Conservation (phyloP, 2,329 filamentous ascomycete species). For the Colletotrichum orbiculare region DNA sequence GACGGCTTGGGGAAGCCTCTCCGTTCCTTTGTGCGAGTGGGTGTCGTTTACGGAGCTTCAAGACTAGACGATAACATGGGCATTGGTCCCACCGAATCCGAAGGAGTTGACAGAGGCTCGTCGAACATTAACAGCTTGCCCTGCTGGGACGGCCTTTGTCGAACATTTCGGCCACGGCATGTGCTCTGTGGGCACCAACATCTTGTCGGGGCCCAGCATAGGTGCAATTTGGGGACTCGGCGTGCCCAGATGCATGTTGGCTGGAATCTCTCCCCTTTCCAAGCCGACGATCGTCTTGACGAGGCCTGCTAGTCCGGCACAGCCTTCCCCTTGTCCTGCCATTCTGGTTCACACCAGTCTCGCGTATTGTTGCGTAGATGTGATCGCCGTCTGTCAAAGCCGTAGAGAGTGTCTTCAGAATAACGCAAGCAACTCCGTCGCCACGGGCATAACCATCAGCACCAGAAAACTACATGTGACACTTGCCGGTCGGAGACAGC, state of each 20-base stretch:
- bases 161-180: neutral
- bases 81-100: constrained; percentile 28
- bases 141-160: too few species aligned
- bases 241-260: neutral
- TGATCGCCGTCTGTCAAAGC: constrained; percentile 50
- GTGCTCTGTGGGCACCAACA: neutral
- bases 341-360: constrained; percentile 33
- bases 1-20: neutral
- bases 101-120: constrained; percentile 27
- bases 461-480: constrained; percentile 52
- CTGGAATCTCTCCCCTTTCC: constrained; percentile 9
- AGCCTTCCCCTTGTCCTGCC: constrained; percentile 19
- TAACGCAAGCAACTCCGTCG: constrained; percentile 59
- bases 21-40: neutral
- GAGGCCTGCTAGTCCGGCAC: constrained; percentile 22
- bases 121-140: neutral
- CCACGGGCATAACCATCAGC: constrained; percentile 65
- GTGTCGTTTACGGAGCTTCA: neutral
- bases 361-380: constrained; percentile 41
- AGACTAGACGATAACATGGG: constrained; percentile 17
- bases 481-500: constrained; percentile 50
- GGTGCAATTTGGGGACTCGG: constrained; percentile 4
- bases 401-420: constrained; percentile 57
- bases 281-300: constrained; percentile 14
- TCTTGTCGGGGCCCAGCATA: neutral